These are phyloP conservation scores for Eucalyptus polybractea DNA, from an alignment of 345 rosid genomes.

Conservation along the genomic window DNA sequence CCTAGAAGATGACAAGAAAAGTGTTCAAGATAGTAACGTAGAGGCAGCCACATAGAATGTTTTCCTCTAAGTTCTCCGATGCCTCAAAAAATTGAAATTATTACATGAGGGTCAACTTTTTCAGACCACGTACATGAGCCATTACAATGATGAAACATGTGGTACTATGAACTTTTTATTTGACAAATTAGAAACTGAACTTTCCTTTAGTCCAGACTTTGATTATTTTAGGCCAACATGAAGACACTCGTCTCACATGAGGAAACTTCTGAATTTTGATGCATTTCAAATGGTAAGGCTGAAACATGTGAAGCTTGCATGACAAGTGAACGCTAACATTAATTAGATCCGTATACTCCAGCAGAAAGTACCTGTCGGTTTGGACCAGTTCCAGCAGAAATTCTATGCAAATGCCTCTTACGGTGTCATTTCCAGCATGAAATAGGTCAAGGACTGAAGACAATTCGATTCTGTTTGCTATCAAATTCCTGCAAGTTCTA, in stretches of 20 bases:
- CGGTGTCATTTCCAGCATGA: slow-evolving; percentile 39
- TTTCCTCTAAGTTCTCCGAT: background rate
- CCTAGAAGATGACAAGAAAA: background rate
- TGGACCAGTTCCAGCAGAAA: slow-evolving; percentile 41
- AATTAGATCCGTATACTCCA: background rate
- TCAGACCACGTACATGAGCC: background rate
- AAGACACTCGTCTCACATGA: background rate
- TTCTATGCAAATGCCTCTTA: slow-evolving; percentile 39
- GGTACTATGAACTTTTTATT: background rate
- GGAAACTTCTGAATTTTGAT: background rate
- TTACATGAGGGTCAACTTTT: background rate
- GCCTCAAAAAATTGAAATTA: background rate
- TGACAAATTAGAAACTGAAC: background rate
- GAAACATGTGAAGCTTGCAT: background rate
- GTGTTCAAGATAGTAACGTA: background rate
- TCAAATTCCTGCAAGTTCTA: slow-evolving; percentile 30
- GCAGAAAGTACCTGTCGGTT: slow-evolving; percentile 32
- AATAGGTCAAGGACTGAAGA: slow-evolving; percentile 41
- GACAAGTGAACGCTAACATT: background rate
- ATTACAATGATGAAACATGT: background rate
- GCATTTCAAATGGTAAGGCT: background rate
- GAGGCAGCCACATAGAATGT: background rate
- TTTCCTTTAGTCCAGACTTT: background rate
- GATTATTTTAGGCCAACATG: background rate
- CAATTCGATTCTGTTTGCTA: slow-evolving; percentile 31